A percentile compares a stretch with the other conserved stretches of the same genome.
Conservation (phyloP, 495 filamentous ascomycete species). For the Chaetomium cochliodes region DNA sequence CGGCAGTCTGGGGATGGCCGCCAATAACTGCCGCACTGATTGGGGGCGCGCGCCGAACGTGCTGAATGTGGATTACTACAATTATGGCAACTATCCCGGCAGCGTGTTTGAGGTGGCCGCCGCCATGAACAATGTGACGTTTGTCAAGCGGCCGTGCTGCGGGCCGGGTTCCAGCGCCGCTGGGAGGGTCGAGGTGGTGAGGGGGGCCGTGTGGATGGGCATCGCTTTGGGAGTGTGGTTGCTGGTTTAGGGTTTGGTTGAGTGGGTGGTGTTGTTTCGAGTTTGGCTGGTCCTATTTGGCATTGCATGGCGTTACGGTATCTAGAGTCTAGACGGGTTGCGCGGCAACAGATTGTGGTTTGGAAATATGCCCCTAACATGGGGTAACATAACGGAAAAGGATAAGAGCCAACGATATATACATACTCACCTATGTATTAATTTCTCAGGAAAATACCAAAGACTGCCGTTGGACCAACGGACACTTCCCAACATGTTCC, state of each 20-base stretch:
- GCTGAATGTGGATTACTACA: conserved; percentile 88
- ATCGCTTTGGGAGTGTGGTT: conserved; percentile 23
- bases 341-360: background rate
- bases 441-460: background rate
- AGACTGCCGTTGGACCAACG: background rate
- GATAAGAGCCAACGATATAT: background rate
- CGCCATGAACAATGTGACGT: conserved; percentile 79
- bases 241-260: background rate
- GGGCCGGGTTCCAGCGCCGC: conserved; percentile 44
- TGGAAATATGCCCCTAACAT: background rate
- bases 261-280: background rate
- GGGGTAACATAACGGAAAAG: background rate
- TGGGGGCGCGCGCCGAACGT: conserved; percentile 81
- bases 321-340: background rate
- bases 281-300: conserved; percentile 11
- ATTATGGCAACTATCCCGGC: conserved; percentile 64
- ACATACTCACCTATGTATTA: background rate
- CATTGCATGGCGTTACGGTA: conserved; percentile 20
- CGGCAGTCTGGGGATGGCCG: conserved; percentile 71
- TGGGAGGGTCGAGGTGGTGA: conserved; percentile 15
- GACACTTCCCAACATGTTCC: background rate
- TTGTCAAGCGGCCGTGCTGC: conserved; percentile 69
- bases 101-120: conserved; percentile 91
- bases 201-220: conserved; percentile 15
- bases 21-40: conserved; percentile 60